phyloP scores from a whole-genome alignment of 306 rosid genomes.

The Trifolium subterraneum region DNA sequence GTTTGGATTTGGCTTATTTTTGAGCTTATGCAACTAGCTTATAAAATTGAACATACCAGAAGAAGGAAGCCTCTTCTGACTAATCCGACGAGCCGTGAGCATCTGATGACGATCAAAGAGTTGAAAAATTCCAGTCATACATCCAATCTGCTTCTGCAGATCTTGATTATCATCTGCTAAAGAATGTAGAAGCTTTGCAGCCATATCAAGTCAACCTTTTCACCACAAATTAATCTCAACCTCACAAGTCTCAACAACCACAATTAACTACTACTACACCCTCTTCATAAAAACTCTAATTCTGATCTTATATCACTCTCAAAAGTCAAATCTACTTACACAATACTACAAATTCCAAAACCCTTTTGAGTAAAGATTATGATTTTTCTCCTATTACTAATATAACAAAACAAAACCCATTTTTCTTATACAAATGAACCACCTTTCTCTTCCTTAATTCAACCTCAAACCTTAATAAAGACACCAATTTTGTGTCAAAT shows the following conservation, averaged over 20 bases:
- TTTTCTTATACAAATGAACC: constrained; percentile 26
- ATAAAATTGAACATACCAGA: constrained; percentile 49
- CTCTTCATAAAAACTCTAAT: constrained; percentile 37
- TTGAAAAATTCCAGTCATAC: constrained; percentile 90
- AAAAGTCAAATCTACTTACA: constrained; percentile 47
- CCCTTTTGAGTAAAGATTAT: constrained; percentile 35
- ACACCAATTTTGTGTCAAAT: background rate
- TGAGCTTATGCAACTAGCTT: no score
- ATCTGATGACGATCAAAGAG: constrained; percentile 77
- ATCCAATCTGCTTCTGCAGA: constrained; percentile 95
- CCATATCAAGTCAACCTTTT: constrained; percentile 62
- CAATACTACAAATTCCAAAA: constrained; percentile 40
- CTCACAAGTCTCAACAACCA: constrained; percentile 34
- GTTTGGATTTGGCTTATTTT: no score
- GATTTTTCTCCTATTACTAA: constrained; percentile 19
- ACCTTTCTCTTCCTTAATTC: constrained; percentile 35
- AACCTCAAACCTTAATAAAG: constrained; percentile 34
- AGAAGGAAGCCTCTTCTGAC: constrained; percentile 73
- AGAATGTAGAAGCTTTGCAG: constrained; percentile 86
- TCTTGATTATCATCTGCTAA: constrained; percentile 93
- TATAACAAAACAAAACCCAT: constrained; percentile 40
- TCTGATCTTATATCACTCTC: constrained; percentile 30
- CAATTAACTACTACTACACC: constrained; percentile 32
- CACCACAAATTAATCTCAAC: constrained; percentile 33
- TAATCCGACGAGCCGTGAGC: constrained; percentile 56